Base-by-base conservation (phyloP, 179 eudicot species). In the Spergularia azorica region DNA sequence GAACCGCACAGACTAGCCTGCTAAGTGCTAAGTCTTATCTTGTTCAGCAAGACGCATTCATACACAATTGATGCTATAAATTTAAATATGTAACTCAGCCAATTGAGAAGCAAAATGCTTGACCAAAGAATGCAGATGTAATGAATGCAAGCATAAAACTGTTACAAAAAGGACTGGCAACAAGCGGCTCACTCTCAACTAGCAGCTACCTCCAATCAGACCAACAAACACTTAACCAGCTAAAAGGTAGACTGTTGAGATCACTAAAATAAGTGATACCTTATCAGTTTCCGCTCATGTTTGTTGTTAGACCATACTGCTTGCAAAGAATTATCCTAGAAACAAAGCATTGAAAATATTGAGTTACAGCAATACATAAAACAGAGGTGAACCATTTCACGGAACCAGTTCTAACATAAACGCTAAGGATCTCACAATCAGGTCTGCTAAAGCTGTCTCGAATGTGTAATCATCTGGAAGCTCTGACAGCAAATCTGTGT, bases 241-340 rank as follows among this genome's bases (percentile, higher is more conserved):
- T 68, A 55, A 46, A 36, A 10, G 4, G 13, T 5, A 7, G 10
- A 14, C 64, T 64, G 59, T 52, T 51, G 21, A n/a, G n/a, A 59
- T 11, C 50, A 68, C 20, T 70, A 77, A 80, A 32, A n/a, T 18
- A 59, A 14, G 9, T 15, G 52, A 46, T 76, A 87, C 97, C 95
- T 86, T 70, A 92, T 79, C 57, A 89, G 80, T 77, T 78, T 87
- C 78, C 78, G 76, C 41, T 88, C 89, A 21, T 51, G 67, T 32
- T 39, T 39, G 16, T 52, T 60, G 61, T 85, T 90, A 26, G 89
- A 81, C 95, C 95, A 90, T 52, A 92, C 85, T 13, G 97, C 97
- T 82, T 92, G 97, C 87, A 90, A 80, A 0, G 97, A 86, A 79
- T 92, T 92, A 67, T 92, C 97, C 97, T 92, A 80, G 32, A 15